Evolutionary conservation across 352 stramenopile species (phyloP), one percentile per base, ranked within the genome.

Genomic region (Thalassiosira livingstoniorum): DNA sequence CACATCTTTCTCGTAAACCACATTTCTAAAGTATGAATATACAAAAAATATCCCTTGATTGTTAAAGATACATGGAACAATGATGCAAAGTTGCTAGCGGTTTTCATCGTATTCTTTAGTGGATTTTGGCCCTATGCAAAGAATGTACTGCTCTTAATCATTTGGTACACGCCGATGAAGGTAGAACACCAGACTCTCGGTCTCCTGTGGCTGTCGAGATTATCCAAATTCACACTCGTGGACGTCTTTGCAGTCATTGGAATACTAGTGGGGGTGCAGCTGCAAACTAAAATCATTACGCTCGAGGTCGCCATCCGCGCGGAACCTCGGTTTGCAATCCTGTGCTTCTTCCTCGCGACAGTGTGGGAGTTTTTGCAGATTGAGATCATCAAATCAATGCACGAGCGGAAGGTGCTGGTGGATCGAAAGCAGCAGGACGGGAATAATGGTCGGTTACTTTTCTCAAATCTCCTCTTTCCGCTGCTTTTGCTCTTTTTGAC

Each of bases 111-210:
- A 29, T 25, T 85, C 0, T 90, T 90, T 39, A 78, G 55, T 31
- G 83, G 83, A 31, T 68, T 90, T 27, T 90, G 83, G 83, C 83
- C 83, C 0, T 90, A 90, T 65, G 39, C 67, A 34, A 90, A 90
- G 27, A 90, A 83, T 47, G 75, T 90, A 21, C 80, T 90, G 10
- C 23, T 87, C 7, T 21, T 83, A 2, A 69, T 87, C 13, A 27
- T 86, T 35, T 90, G 83, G 83, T 90, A 81, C 63, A 25, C 68
- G 21, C 83, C 83, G 1, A 83, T 80, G 66, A 55, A 66, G 13
- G 47, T 32, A 0, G 42, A 63, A 27, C 31, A 15, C 1, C 73
- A 82, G 65, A 71, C 57, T 47, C 58, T 21, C 3, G 60, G 65
- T 31, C 35, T 90, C 18, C 45, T 85, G 37, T 88, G 82, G 80